phyloP scores from a whole-genome alignment of 164 flowering plant species.

The Berberis thunbergii region DNA sequence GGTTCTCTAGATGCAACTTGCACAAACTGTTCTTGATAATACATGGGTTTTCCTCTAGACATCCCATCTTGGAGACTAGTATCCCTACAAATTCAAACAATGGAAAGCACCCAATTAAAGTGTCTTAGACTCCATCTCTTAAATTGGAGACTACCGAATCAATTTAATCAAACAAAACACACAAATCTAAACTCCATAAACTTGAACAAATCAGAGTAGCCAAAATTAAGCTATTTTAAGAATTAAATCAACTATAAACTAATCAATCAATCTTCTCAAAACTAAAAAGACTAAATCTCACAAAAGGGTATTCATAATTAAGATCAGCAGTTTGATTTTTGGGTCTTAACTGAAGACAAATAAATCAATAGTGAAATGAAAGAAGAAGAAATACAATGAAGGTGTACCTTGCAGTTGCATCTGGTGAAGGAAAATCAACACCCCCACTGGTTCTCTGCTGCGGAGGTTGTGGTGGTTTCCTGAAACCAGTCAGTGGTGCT shows the following conservation, averaged over 20 bases:
- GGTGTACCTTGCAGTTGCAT: conserved; percentile 31
- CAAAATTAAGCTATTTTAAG: too few relatives aligned
- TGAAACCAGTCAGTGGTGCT: conserved; percentile 25
- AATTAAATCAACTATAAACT: too few relatives aligned
- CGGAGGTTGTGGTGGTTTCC: conserved; percentile 27
- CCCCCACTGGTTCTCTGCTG: conserved; percentile 36
- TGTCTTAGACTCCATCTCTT: too few relatives aligned
- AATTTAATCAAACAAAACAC: conserved; percentile 3
- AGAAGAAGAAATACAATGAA: not conserved
- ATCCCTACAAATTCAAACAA: conserved; percentile 38
- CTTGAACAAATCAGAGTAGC: not conserved
- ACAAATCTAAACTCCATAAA: conserved; percentile 10
- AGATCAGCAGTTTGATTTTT: too few relatives aligned
- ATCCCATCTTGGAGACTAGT: conserved; percentile 36
- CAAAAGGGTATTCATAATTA: too few relatives aligned
- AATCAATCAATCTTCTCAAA: too few relatives aligned
- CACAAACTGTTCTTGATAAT: conserved; percentile 50
- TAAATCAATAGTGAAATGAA: not conserved
- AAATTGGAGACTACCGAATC: not conserved
- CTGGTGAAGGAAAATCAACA: conserved; percentile 29
- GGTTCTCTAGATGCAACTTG: conserved; percentile 4
- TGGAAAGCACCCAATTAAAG: not conserved
- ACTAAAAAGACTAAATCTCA: too few relatives aligned
- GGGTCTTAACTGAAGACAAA: too few relatives aligned
- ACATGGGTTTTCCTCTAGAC: conserved; percentile 37